Conservation (phyloP, 148 eudicot species). For the Simmondsia chinensis region DNA sequence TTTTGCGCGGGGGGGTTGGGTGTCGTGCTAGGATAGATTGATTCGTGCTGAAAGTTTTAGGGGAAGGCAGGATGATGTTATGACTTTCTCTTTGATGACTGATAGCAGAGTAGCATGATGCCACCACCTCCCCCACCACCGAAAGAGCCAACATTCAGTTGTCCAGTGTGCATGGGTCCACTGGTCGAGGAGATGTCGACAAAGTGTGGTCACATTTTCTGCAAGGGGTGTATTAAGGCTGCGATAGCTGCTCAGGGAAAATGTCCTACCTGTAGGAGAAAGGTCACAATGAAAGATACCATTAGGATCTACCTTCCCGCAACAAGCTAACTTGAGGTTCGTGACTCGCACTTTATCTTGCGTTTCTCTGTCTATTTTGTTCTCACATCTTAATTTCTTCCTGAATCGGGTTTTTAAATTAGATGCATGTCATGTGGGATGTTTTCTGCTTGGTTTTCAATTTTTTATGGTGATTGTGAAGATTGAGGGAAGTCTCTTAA, state of each 20-base stretch:
- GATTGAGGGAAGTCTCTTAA: no score
- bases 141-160: conserved; percentile 55
- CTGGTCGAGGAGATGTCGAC: conserved; percentile 74
- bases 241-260: conserved; percentile 58
- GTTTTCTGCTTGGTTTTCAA: no score
- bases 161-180: conserved; percentile 84
- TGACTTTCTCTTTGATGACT: conserved; percentile 19
- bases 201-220: conserved; percentile 94
- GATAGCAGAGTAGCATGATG: conserved; percentile 10
- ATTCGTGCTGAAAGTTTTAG: no score
- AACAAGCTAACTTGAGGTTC: conserved; percentile 31
- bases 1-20: no score
- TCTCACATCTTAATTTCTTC: no score
- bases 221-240: conserved; percentile 65
- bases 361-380: neutral
- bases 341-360: conserved; percentile 9
- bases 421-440: no score
- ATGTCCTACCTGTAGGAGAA: conserved; percentile 90
- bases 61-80: no score
- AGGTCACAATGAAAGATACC: conserved; percentile 46
- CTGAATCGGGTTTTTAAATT: no score
- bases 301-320: conserved; percentile 79
- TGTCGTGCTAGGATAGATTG: no score
- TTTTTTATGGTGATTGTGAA: no score
- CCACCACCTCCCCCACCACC: conserved; percentile 56